Conservation (phyloP, 129 eudicot genomes). For the Flaveria trinervia region DNA sequence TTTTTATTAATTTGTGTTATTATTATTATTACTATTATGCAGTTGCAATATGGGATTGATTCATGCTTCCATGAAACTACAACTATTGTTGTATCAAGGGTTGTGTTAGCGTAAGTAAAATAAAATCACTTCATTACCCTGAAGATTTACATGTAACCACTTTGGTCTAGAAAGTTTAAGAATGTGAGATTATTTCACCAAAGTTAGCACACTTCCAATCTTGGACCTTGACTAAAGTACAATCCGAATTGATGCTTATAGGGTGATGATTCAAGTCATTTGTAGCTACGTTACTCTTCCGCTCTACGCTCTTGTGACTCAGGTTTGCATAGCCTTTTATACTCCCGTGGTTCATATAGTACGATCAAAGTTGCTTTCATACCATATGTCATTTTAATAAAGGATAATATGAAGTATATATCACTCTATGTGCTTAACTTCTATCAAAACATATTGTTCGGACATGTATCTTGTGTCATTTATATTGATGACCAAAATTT, state of each 20-base stretch:
- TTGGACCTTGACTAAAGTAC: neutral
- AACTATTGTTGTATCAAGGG: constrained; percentile 38
- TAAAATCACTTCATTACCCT: neutral
- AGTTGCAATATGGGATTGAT: constrained; percentile 46
- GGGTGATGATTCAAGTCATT: constrained; percentile 47
- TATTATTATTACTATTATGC: constrained; percentile 12
- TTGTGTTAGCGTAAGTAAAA: constrained; percentile 46
- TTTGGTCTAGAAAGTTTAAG: neutral
- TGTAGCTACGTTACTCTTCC: constrained; percentile 64
- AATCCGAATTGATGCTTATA: constrained; percentile 13
- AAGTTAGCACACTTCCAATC: neutral
- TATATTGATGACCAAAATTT: too few species aligned
- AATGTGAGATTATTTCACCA: neutral
- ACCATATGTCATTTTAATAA: too few species aligned
- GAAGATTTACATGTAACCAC: constrained; percentile 5
- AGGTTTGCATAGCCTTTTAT: constrained; percentile 27
- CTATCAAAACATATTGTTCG: too few species aligned
- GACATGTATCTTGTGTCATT: too few species aligned
- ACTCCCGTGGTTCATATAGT: too few species aligned
- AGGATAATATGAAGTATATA: too few species aligned
- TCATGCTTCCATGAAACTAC: constrained; percentile 53
- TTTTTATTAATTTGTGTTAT: neutral
- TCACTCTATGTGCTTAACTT: too few species aligned
- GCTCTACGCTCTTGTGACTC: constrained; percentile 54
- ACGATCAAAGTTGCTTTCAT: too few species aligned